Percentiles rank a stretch among this genome's conserved stretches.
phyloP scores from a whole-genome alignment of 805 yeast species.

The Wickerhamiella occidentalis region DNA sequence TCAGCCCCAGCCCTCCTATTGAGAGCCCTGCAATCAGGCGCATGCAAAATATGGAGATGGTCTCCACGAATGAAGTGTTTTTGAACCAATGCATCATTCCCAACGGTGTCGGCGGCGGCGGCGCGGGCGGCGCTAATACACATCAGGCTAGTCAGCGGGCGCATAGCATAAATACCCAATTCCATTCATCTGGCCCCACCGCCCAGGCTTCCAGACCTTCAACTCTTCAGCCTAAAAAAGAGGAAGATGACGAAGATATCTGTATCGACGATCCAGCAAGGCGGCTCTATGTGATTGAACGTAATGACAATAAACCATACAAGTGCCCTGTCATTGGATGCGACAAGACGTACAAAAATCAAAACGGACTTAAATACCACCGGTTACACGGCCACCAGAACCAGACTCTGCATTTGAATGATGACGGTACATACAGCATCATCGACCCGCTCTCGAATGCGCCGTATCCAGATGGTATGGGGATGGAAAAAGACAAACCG shows the following conservation, averaged over 20 bases:
- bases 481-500: slow-evolving; percentile 94
- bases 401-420: slow-evolving; percentile 78
- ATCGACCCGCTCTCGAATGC: slow-evolving; percentile 73
- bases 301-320: slow-evolving; percentile 85
- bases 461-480: slow-evolving; percentile 87
- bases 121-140: background rate
- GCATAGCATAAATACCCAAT: background rate
- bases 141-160: background rate
- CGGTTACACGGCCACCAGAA: slow-evolving; percentile 94
- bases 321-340: slow-evolving; percentile 98
- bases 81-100: slow-evolving; percentile 28
- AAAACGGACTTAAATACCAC: slow-evolving; percentile 93
- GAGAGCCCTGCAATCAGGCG: slow-evolving; percentile 25
- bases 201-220: background rate
- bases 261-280: slow-evolving; percentile 96
- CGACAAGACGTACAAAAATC: slow-evolving; percentile 93
- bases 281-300: slow-evolving; percentile 82
- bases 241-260: slow-evolving; percentile 48
- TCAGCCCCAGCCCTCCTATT: slow-evolving; percentile 46
- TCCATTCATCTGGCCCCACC: background rate
- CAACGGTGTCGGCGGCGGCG: background rate
- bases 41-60: slow-evolving; percentile 64
- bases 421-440: slow-evolving; percentile 85
- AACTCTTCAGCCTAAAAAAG: slow-evolving; percentile 16
- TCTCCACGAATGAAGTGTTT: slow-evolving; percentile 86